Percentiles rank a stretch among this genome's conserved stretches.
phyloP scores from a whole-genome alignment of 306 rosid species.

The Sesbania bispinosa region DNA sequence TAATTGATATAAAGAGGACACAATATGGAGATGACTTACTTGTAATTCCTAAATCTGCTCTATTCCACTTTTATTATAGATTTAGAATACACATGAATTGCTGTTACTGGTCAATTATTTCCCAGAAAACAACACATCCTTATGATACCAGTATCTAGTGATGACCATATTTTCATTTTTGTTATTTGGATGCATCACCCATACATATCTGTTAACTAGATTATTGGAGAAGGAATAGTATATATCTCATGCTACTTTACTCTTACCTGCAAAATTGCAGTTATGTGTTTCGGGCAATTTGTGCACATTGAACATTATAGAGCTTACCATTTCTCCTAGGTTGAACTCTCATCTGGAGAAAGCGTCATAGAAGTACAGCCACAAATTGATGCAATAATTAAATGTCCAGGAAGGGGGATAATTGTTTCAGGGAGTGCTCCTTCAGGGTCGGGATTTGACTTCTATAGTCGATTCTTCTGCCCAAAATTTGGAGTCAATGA shows the following conservation, averaged over 20 bases:
- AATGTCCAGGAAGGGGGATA: constrained; percentile 61
- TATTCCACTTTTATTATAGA: too few relatives aligned
- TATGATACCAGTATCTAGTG: too few relatives aligned
- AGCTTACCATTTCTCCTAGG: constrained; percentile 41
- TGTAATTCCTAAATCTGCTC: constrained; percentile 26
- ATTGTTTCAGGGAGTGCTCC: constrained; percentile 57
- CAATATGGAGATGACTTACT: not conserved
- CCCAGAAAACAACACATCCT: too few relatives aligned
- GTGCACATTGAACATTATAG: constrained; percentile 9
- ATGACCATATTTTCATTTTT: too few relatives aligned
- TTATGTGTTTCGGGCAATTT: not conserved
- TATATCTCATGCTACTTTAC: not conserved
- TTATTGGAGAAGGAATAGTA: not conserved
- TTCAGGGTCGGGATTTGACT: constrained; percentile 61
- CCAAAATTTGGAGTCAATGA: constrained; percentile 65
- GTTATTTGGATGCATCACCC: not conserved
- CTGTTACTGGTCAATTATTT: too few relatives aligned
- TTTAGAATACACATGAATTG: too few relatives aligned
- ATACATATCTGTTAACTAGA: not conserved
- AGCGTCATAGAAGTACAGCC: constrained; percentile 55
- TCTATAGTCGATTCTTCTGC: constrained; percentile 57
- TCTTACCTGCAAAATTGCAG: not conserved
- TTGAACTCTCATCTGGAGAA: constrained; percentile 47
- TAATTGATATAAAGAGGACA: constrained; percentile 30
- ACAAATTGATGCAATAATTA: constrained; percentile 41